Conservation (phyloP, 305 asterid genomes). For the Fraxinus sp. region DNA sequence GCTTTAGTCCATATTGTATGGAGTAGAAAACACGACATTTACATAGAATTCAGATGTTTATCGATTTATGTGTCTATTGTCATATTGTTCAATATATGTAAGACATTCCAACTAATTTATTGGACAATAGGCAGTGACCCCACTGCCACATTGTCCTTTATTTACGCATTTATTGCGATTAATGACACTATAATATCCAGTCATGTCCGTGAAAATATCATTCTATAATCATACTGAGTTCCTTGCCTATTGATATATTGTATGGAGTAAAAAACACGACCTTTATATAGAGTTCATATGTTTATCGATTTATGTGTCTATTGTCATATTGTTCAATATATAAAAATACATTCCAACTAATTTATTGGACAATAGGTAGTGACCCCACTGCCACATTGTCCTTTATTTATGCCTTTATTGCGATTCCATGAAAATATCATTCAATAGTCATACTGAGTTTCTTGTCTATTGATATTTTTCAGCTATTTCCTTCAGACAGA, state of each 20-base stretch:
- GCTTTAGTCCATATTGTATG: background rate
- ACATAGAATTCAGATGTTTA: background rate
- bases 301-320: too few relatives aligned
- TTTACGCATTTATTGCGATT: background rate
- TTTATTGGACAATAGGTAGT: too few relatives aligned
- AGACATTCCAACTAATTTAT: too few relatives aligned
- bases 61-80: background rate
- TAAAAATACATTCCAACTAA: too few relatives aligned
- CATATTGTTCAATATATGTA: background rate
- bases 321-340: too few relatives aligned
- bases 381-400: too few relatives aligned
- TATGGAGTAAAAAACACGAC: too few relatives aligned
- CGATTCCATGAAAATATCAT: background rate
- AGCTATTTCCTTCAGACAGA: slow-evolving; percentile 36
- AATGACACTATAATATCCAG: background rate
- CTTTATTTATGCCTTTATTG: too few relatives aligned
- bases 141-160: background rate
- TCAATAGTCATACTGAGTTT: background rate
- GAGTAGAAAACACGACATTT: background rate
- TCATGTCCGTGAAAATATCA: background rate
- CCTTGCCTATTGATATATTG: too few relatives aligned
- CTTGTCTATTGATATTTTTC: slow-evolving; percentile 11
- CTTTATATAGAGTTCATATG: too few relatives aligned
- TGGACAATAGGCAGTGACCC: background rate
- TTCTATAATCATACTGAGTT: too few relatives aligned